A percentile compares a stretch with the other conserved stretches of the same genome.
Evolutionary conservation across 2,329 filamentous ascomycete species (phyloP).

Genomic region (Trichoderma endophyticum): DNA sequence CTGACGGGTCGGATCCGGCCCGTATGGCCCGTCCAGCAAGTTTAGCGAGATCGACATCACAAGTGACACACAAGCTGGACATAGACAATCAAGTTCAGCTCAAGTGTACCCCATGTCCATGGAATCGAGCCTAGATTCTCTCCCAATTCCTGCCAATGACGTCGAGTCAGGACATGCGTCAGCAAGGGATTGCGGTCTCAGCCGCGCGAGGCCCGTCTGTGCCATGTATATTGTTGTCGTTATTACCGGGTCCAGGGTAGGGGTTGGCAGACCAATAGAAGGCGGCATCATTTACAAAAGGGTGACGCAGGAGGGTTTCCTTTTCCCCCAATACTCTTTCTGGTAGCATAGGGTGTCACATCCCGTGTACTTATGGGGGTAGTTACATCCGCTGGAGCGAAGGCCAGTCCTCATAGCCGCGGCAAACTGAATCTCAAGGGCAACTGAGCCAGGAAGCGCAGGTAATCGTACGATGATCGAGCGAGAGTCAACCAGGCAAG

Average conservation of each 20-base stretch:
- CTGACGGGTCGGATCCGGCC: not conserved
- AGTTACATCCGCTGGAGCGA: constrained; percentile 1
- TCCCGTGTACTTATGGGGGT: not conserved
- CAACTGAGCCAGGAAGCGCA: not conserved
- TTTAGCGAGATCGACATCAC: not conserved
- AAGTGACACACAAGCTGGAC: not conserved
- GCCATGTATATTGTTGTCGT: constrained; percentile 1
- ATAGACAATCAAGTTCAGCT: not conserved
- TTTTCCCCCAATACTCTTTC: not conserved
- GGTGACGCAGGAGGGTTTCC: constrained; percentile 3
- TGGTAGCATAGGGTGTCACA: not conserved
- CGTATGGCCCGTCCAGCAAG: not conserved
- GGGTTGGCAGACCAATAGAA: not conserved
- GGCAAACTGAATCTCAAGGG: not conserved
- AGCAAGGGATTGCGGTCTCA: not conserved
- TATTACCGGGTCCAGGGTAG: not conserved
- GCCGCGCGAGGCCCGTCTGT: not conserved
- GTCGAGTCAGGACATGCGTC: not conserved
- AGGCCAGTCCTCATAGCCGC: not conserved
- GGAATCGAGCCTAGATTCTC: not conserved
- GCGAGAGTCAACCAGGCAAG: not conserved
- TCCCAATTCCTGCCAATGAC: not conserved
- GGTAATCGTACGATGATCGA: not conserved
- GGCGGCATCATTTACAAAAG: not conserved
- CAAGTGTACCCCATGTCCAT: not conserved